A percentile compares a stretch with the other conserved stretches of the same genome.
Evolutionary conservation across 768 basidiomycete species (phyloP).

Genomic region (Pholiota conissans): DNA sequence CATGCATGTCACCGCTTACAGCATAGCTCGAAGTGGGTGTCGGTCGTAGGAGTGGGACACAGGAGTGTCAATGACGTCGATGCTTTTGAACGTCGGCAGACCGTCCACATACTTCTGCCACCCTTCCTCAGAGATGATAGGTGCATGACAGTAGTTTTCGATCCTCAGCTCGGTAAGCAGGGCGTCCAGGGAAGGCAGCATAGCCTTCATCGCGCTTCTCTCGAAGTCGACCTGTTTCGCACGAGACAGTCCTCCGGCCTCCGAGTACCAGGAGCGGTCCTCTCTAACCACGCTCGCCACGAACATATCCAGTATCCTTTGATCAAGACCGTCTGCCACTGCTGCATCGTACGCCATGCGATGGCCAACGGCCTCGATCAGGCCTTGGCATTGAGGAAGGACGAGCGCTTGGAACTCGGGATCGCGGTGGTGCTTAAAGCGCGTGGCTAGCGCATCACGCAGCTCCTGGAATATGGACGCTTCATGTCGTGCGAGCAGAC

Average conservation of each 20-base stretch:
- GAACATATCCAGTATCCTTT: conserved; percentile 37
- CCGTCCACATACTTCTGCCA: conserved; percentile 18
- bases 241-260: conserved; percentile 27
- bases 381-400: conserved; percentile 38
- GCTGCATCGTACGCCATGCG: conserved; percentile 47
- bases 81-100: conserved; percentile 7
- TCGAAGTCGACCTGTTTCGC: conserved; percentile 30
- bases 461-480: conserved; percentile 13
- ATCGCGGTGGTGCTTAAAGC: conserved; percentile 26
- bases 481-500: conserved; percentile 24
- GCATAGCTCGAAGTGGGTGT: not conserved
- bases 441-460: conserved; percentile 19
- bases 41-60: not conserved
- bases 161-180: conserved; percentile 12
- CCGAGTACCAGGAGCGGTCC: conserved; percentile 43
- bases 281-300: conserved; percentile 30
- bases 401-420: conserved; percentile 31
- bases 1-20: not conserved
- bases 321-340: conserved; percentile 22
- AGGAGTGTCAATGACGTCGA: not conserved
- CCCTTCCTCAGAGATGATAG: conserved; percentile 21
- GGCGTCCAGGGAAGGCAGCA: conserved; percentile 25
- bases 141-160: conserved; percentile 18
- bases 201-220: conserved; percentile 29
- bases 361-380: conserved; percentile 45